Percentiles rank a stretch among this genome's conserved stretches.
phyloP scores from a whole-genome alignment of 2,329 filamentous ascomycete species.

The Neobulgaria alba region DNA sequence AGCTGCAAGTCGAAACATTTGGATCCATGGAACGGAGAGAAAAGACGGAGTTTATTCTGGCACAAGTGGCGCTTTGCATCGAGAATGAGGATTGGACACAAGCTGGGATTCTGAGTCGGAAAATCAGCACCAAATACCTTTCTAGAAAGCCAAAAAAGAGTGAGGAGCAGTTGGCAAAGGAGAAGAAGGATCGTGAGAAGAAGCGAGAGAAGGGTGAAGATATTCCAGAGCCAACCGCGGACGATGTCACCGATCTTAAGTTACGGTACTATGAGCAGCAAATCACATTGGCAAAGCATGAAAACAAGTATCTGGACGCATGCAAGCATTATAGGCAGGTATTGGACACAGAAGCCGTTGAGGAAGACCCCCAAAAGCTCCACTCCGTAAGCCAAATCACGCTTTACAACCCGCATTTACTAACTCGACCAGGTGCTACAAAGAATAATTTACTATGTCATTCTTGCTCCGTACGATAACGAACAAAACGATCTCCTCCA shows the following conservation, averaged over 20 bases:
- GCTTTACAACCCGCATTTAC: constrained; percentile 1
- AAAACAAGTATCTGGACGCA: constrained; percentile 91
- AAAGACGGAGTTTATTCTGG: constrained; percentile 97
- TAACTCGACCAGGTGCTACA: constrained; percentile 62
- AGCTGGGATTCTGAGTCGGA: constrained; percentile 84
- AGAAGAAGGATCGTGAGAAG: constrained; percentile 80
- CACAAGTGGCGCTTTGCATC: constrained; percentile 91
- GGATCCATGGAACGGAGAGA: constrained; percentile 95
- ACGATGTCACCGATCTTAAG: constrained; percentile 95
- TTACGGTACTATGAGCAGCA: constrained; percentile 95
- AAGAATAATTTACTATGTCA: constrained; percentile 94
- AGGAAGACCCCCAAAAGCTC: constrained; percentile 79
- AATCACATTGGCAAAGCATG: constrained; percentile 90
- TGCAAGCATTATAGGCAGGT: constrained; percentile 99
- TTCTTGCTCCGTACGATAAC: constrained; percentile 94
- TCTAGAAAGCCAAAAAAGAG: constrained; percentile 86
- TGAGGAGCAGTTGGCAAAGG: constrained; percentile 80
- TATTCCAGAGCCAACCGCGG: constrained; percentile 66
- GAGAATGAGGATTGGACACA: constrained; percentile 95
- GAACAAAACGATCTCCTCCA: constrained; percentile 97
- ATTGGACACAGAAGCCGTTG: constrained; percentile 88
- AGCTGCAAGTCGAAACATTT: constrained; percentile 97
- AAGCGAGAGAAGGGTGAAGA: constrained; percentile 73
- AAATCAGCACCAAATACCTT: constrained; percentile 94
- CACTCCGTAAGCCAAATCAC: constrained; percentile 57